phyloP scores from a whole-genome alignment of 106 monocot genomes.

The Narthecium ossifragum region DNA sequence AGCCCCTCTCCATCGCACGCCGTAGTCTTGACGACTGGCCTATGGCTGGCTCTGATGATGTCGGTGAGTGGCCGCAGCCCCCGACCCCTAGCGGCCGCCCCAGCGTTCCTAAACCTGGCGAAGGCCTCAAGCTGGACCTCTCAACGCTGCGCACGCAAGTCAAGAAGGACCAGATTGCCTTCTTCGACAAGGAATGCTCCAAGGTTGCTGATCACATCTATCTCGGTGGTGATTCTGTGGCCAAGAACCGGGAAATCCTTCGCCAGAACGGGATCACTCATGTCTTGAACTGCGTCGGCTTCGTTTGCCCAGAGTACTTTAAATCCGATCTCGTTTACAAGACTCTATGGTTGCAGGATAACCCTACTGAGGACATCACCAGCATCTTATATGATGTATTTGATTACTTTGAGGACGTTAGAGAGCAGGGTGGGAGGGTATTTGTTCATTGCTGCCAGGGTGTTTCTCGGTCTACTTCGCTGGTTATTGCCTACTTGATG shows the following conservation, averaged over 20 bases:
- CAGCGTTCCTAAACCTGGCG: slow-evolving; percentile 18
- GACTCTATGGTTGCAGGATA: slow-evolving; percentile 95
- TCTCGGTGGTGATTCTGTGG: slow-evolving; percentile 81
- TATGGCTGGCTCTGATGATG: slow-evolving; percentile 71
- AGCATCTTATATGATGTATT: slow-evolving; percentile 94
- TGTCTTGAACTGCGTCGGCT: slow-evolving; percentile 89
- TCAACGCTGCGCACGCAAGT: slow-evolving; percentile 32
- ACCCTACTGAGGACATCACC: slow-evolving; percentile 87
- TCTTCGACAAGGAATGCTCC: slow-evolving; percentile 96
- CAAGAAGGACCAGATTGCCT: slow-evolving; percentile 54
- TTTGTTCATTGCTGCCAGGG: slow-evolving; percentile 96
- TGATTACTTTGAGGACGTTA: slow-evolving; percentile 97
- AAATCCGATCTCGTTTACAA: slow-evolving; percentile 84
- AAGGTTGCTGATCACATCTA: slow-evolving; percentile 96
- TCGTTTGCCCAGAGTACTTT: slow-evolving; percentile 91
- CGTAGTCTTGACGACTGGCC: slow-evolving; percentile 87
- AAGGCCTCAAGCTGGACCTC: slow-evolving; percentile 37
- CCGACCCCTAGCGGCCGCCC: slow-evolving; percentile 40
- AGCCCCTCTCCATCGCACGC: slow-evolving; percentile 80
- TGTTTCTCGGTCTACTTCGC: slow-evolving; percentile 80
- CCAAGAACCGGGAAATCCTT: slow-evolving; percentile 80
- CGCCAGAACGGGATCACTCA: slow-evolving; percentile 84
- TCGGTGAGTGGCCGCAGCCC: slow-evolving; percentile 76
- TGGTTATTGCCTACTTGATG: slow-evolving; percentile 97
- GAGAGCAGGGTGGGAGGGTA: slow-evolving; percentile 67